These are phyloP conservation scores for Triticum urartu DNA, from an alignment of 176 grass and related monocot genomes.

Conservation along the genomic window DNA sequence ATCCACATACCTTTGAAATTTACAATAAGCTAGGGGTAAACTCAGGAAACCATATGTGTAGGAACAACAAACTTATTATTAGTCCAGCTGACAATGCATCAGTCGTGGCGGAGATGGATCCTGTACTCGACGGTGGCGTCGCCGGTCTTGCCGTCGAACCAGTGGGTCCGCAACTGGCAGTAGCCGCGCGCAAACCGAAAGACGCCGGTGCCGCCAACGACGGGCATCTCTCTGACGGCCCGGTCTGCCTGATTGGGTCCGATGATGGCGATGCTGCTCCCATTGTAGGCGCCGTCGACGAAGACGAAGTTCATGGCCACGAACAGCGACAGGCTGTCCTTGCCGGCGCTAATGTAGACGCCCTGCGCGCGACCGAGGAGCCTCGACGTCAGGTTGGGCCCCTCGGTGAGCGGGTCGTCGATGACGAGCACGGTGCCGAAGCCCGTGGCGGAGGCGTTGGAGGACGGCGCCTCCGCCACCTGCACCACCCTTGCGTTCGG, in stretches of 20 bases:
- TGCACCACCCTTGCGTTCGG: slow-evolving; percentile 33
- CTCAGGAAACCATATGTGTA: too few relatives aligned
- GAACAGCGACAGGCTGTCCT: slow-evolving; percentile 25
- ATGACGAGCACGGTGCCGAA: slow-evolving; percentile 40
- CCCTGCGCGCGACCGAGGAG: slow-evolving; percentile 37
- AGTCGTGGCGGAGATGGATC: neutral
- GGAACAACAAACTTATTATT: too few relatives aligned
- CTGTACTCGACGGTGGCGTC: neutral
- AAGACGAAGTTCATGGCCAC: slow-evolving; percentile 55
- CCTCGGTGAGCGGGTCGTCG: slow-evolving; percentile 47
- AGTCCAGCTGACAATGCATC: neutral
- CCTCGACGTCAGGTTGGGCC: slow-evolving; percentile 16
- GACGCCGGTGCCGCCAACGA: slow-evolving; percentile 34
- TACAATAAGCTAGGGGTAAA: too few relatives aligned
- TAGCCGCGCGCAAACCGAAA: neutral
- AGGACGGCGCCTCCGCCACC: neutral
- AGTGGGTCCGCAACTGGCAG: neutral
- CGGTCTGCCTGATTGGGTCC: slow-evolving; percentile 33
- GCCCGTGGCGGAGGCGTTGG: slow-evolving; percentile 22
- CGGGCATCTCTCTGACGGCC: slow-evolving; percentile 45
- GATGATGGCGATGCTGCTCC: slow-evolving; percentile 43
- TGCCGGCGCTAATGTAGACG: slow-evolving; percentile 34
- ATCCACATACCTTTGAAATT: too few relatives aligned
- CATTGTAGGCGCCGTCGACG: slow-evolving; percentile 30
- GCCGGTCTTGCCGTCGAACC: neutral